A percentile compares a stretch with the other conserved stretches of the same genome.
Conservation (phyloP, 192 early-diverging fungal genomes). For the Coemansia sp. region DNA sequence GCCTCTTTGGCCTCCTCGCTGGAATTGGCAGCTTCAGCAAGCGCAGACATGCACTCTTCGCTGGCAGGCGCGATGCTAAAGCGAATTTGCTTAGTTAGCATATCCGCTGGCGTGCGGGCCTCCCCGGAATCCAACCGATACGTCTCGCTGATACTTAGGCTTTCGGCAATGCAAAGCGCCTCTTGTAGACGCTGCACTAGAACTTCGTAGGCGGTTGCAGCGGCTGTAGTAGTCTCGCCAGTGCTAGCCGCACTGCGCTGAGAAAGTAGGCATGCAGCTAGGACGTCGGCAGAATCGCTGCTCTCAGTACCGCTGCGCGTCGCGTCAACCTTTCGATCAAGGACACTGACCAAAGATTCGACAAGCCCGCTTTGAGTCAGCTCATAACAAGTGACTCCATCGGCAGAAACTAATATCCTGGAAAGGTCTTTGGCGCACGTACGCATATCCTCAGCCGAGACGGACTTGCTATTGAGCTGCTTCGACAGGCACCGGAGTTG, state of each 20-base stretch:
- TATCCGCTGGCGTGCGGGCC: constrained; percentile 58
- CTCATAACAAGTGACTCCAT: constrained; percentile 79
- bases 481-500: constrained; percentile 14
- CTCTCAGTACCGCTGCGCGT: constrained; percentile 25
- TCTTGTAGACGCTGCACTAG: constrained; percentile 76
- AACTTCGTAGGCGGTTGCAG: constrained; percentile 50
- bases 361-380: constrained; percentile 78
- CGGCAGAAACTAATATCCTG: constrained; percentile 9
- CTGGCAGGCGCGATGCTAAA: constrained; percentile 65
- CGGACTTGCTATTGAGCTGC: neutral
- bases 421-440: constrained; percentile 4
- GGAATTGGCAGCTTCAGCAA: constrained; percentile 36
- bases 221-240: neutral
- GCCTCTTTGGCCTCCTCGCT: constrained; percentile 29
- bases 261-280: neutral
- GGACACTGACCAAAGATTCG: constrained; percentile 47
- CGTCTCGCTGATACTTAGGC: constrained; percentile 63
- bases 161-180: constrained; percentile 68
- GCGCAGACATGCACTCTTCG: neutral
- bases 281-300: neutral
- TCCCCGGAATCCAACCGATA: constrained; percentile 50
- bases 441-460: neutral
- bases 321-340: neutral
- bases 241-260: neutral
- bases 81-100: constrained; percentile 79